Evolutionary conservation across 2,329 filamentous ascomycete species (phyloP).

Genomic region (Coniochaeta sp.): DNA sequence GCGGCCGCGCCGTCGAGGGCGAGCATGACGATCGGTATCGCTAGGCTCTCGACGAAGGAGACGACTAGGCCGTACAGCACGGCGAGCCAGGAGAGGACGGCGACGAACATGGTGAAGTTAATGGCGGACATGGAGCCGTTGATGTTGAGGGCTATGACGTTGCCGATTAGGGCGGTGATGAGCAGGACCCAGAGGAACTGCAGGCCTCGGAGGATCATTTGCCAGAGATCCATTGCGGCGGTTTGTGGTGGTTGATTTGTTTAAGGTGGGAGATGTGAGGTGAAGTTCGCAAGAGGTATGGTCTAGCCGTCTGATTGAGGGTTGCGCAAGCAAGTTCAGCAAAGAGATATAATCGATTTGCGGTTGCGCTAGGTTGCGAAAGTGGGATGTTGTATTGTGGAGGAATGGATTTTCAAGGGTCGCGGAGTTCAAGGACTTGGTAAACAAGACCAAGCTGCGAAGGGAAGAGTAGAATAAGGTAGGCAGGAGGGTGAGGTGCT

Average conservation of each 20-base stretch:
- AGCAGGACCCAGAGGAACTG: conserved; percentile 46
- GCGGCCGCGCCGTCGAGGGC: conserved; percentile 50
- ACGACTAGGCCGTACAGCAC: conserved; percentile 54
- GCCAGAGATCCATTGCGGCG: conserved; percentile 30
- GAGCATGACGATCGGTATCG: conserved; percentile 42
- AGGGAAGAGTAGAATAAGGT: not conserved
- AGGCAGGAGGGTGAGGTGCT: not conserved
- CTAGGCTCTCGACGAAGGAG: conserved; percentile 37
- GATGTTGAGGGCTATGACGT: conserved; percentile 45
- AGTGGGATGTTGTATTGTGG: not conserved
- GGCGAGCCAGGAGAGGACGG: conserved; percentile 57
- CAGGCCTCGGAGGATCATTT: conserved; percentile 35
- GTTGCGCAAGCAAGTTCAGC: not conserved
- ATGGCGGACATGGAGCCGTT: conserved; percentile 37
- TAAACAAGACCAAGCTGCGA: not conserved
- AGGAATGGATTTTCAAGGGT: not conserved
- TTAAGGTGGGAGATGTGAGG: not conserved
- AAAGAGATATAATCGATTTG: not conserved
- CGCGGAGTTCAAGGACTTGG: not conserved
- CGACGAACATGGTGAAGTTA: conserved; percentile 64
- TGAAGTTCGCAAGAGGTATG: too few relatives aligned
- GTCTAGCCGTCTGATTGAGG: too few relatives aligned
- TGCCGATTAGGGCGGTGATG: conserved; percentile 48
- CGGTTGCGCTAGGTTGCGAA: not conserved
- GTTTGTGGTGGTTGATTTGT: not conserved